Evolutionary conservation across 371 early-diverging fungal genomes (phyloP).

Genomic region (Mucor irregularis): DNA sequence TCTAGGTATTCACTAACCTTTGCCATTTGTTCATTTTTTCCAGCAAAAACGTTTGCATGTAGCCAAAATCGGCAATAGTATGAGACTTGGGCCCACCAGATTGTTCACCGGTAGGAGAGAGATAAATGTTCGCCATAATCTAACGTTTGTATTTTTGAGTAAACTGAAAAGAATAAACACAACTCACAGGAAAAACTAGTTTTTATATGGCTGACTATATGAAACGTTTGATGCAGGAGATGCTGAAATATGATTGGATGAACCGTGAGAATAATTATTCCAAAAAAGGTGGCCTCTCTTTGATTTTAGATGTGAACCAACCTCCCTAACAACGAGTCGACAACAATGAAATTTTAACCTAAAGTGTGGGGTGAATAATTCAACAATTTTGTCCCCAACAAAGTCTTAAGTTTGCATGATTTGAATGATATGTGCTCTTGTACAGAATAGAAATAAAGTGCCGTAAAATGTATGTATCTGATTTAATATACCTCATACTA

Average conservation of each 20-base stretch:
- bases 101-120: background rate
- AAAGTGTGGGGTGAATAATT: too few relatives aligned
- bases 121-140: background rate
- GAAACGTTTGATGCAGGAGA: slow-evolving; percentile 4
- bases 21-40: slow-evolving; percentile 90
- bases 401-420: too few relatives aligned
- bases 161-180: background rate
- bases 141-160: background rate
- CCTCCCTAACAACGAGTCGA: too few relatives aligned
- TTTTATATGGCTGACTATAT: background rate
- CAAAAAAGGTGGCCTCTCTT: background rate
- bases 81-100: background rate
- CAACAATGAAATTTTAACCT: too few relatives aligned
- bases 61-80: slow-evolving; percentile 59
- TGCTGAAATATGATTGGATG: background rate
- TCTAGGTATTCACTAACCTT: slow-evolving; percentile 81
- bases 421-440: too few relatives aligned
- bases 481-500: too few relatives aligned
- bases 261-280: background rate
- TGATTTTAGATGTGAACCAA: background rate
- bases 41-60: slow-evolving; percentile 79
- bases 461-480: too few relatives aligned
- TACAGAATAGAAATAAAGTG: too few relatives aligned
- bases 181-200: background rate
- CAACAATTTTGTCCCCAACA: too few relatives aligned